Evolutionary conservation across 345 rosid genomes (phyloP).

Genomic region (Citrus medica): DNA sequence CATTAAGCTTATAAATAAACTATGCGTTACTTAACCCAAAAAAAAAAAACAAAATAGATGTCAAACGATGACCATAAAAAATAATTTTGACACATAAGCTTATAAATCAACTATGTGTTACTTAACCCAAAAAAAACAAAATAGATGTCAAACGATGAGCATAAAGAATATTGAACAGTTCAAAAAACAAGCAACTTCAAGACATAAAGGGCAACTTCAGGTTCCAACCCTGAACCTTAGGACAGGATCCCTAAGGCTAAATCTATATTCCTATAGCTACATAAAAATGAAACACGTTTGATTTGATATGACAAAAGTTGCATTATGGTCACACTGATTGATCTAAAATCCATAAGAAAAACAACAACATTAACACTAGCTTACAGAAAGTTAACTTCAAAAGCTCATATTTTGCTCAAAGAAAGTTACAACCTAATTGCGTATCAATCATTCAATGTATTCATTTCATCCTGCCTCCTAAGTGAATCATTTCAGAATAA

Average conservation of each 20-base stretch:
- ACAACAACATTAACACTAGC: neutral
- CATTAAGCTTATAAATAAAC: neutral
- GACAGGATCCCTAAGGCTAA: slow-evolving; percentile 29
- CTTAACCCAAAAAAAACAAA: slow-evolving; percentile 21
- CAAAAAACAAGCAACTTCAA: slow-evolving; percentile 20
- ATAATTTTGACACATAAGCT: neutral
- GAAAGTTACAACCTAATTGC: neutral
- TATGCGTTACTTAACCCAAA: neutral
- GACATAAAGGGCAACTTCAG: slow-evolving; percentile 23
- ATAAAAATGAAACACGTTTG: neutral
- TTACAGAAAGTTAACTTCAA: neutral
- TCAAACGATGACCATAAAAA: slow-evolving; percentile 15
- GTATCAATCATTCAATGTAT: neutral
- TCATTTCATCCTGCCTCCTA: neutral
- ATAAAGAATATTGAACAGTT: slow-evolving; percentile 13
- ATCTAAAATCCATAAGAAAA: slow-evolving; percentile 10
- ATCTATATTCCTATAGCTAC: slow-evolving; percentile 20
- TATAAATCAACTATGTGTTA: neutral
- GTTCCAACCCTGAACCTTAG: slow-evolving; percentile 20
- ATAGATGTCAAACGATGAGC: slow-evolving; percentile 21
- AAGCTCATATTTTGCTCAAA: neutral
- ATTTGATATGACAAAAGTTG: slow-evolving; percentile 13
- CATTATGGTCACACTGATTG: neutral
- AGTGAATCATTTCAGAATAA: neutral
- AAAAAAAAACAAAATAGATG: slow-evolving; percentile 22